Evolutionary conservation across 2,329 filamentous ascomycete genomes (phyloP), one percentile per base, ranked within the genome.

Genomic region (Nothophoma quercina): DNA sequence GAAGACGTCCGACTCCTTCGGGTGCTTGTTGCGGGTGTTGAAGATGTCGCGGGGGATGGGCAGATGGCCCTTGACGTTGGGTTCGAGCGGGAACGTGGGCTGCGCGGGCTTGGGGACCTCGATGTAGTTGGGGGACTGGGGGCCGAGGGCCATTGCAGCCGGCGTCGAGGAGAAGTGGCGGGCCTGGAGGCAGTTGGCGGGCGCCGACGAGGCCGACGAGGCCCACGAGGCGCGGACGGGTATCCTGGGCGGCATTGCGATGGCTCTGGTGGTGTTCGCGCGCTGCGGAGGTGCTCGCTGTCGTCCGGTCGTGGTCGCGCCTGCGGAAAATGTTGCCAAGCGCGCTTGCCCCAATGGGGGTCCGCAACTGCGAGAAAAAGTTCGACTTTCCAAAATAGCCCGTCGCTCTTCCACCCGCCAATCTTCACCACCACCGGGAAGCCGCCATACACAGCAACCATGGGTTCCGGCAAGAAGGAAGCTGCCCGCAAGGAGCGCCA

Each of bases 391-490:
- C 34, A 47, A 52, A 19, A 47, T 28, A 43, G 41, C 43, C 26
- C 30, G 40, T 23, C 36, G 34, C 30, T 52, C 58, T 39, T 45
- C 50, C 60, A 48, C 63, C 30, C 45, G 52, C 55, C 51, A 47
- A 55, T 36, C 29, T 48, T 42, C 54, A 53, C 46, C 41, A 55
- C 33, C 33, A 52, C 39, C 12, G 33, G n/a, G 15, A 8, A 29
- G 33, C 33, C 4, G 25, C 29, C 21, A 16, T 23, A 21, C 36
- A 33, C 49, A 26, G 26, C 32, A 36, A 42, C 1, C 33, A 96
- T 96, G 92, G 92, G 92, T 78, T 89, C 87, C 68, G 88, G 86
- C 69, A 98, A 98, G 83, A 97, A 97, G 78, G 93, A 98, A 79
- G 87, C 86, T 60, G 84, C 81, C 75, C 88, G 93, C 78, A 89